Percentiles rank a stretch among this genome's conserved stretches.
These are phyloP conservation scores for Aspergillus sp. DNA, from an alignment of 2,329 filamentous ascomycete species.

Conservation along the genomic window DNA sequence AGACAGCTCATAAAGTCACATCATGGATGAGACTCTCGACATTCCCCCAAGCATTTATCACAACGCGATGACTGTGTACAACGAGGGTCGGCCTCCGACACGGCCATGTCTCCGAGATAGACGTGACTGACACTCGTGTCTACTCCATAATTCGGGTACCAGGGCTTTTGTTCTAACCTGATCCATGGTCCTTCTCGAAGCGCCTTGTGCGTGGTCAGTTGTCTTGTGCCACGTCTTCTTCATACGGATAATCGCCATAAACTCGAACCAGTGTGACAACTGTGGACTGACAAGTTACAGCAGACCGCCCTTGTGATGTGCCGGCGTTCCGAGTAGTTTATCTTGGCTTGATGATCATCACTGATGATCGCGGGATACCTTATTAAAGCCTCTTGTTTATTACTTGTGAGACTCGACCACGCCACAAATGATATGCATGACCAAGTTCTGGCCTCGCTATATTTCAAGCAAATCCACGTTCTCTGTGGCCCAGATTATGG, in stretches of 20 bases:
- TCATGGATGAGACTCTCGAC: not conserved
- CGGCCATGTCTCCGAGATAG: not conserved
- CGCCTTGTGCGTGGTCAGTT: not conserved
- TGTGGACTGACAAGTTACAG: not conserved
- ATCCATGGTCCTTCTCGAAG: not conserved
- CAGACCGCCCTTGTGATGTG: constrained; percentile 3
- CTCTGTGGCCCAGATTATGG: no score
- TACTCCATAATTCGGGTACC: not conserved
- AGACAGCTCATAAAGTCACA: not conserved
- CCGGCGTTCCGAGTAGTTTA: not conserved
- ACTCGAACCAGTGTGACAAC: not conserved
- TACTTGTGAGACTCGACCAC: not conserved
- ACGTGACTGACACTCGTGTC: not conserved
- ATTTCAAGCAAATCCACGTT: no score
- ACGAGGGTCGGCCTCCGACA: not conserved
- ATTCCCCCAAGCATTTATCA: not conserved
- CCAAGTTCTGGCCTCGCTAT: no score
- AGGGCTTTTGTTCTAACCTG: not conserved
- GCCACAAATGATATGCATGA: no score
- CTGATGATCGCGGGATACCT: not conserved
- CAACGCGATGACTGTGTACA: not conserved
- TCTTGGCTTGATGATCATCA: not conserved
- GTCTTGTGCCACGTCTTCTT: constrained; percentile 1
- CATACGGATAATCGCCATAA: not conserved
- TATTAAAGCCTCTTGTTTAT: not conserved